Evolutionary conservation across 257 asterid species (phyloP), one percentile per base, ranked within the genome.

Genomic region (Ajuga chamaepitys): DNA sequence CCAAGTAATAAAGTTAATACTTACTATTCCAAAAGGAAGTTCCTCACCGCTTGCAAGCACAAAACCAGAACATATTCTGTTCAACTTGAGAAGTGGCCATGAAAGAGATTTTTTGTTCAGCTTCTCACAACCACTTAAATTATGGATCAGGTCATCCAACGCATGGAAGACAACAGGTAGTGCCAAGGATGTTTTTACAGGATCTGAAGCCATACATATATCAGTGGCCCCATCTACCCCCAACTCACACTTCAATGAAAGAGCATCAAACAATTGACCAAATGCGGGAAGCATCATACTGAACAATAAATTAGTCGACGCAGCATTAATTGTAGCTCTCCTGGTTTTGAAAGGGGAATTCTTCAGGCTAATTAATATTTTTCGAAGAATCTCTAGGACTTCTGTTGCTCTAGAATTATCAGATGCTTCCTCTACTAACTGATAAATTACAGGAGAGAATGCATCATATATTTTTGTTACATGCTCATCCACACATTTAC

Each of bases 21-120:
- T 82, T 77, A 93, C 98, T 66, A 87, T 79, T 77, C 97, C 98
- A 76, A 87, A 85, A 68, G 98, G 98, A 77, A 93, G 97, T 81
- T 93, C 98, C 85, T 93, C 98, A 13, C 97, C 97, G 34, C 98
- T 93, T 62, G 94, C 96, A 73, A 77, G 96, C 76, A 93, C 86
- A 53, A 82, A 82, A 65, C 98, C 97, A 54, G 85, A 82, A 76
- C 87, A 81, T 66, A 89, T 54, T 77, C 97, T 82, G 74, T 93
- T 89, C 65, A 84, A 73, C 83, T 93, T 93, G 68, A 89, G 62
- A 74, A 89, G 95, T 75, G 97, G 98, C 97, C 95, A 85, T 70
- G 83, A 69, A 37, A 85, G 79, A 47, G 82, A 76, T 73, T 76
- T 85, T 66, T 77, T 80, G 40, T 70, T 83, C 66, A 87, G 77